phyloP scores from a whole-genome alignment of 2,329 filamentous ascomycete genomes.

The Neopestalotiopsis sp. region DNA sequence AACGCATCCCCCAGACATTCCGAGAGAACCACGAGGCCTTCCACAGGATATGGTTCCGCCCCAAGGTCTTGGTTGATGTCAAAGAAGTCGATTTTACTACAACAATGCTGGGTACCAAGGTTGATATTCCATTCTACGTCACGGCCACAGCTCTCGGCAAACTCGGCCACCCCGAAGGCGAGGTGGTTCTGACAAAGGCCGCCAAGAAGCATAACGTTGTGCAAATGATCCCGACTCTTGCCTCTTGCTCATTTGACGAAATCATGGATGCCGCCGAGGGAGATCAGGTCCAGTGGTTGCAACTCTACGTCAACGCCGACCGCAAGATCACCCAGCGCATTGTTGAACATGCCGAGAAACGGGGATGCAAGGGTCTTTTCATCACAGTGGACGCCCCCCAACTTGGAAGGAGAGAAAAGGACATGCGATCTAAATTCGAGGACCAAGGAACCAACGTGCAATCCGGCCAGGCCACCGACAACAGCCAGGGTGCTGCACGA shows the following conservation, averaged over 20 bases:
- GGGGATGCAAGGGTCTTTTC: conserved; percentile 94
- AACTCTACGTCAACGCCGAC: conserved; percentile 97
- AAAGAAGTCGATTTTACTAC: conserved; percentile 85
- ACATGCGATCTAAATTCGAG: conserved; percentile 92
- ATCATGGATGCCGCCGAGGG: conserved; percentile 84
- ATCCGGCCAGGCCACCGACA: conserved; percentile 76
- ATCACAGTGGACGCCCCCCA: conserved; percentile 98
- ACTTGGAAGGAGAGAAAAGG: conserved; percentile 92
- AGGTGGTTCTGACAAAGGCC: conserved; percentile 87
- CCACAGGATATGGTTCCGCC: conserved; percentile 97
- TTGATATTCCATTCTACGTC: conserved; percentile 90
- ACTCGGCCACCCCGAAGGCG: conserved; percentile 90
- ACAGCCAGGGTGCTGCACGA: conserved; percentile 87
- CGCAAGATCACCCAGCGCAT: conserved; percentile 88
- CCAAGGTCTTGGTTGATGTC: conserved; percentile 86
- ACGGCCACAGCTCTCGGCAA: conserved; percentile 96
- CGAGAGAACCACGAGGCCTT: conserved; percentile 95
- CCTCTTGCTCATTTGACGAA: conserved; percentile 97
- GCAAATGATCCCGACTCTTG: conserved; percentile 98
- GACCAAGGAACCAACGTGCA: conserved; percentile 87
- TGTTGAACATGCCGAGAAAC: conserved; percentile 86
- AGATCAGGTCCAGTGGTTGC: conserved; percentile 92
- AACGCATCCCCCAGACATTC: conserved; percentile 68
- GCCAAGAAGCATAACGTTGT: conserved; percentile 87
- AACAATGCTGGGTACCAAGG: conserved; percentile 90